Conservation (phyloP, 106 monocot species). For the Acorus calamus region DNA sequence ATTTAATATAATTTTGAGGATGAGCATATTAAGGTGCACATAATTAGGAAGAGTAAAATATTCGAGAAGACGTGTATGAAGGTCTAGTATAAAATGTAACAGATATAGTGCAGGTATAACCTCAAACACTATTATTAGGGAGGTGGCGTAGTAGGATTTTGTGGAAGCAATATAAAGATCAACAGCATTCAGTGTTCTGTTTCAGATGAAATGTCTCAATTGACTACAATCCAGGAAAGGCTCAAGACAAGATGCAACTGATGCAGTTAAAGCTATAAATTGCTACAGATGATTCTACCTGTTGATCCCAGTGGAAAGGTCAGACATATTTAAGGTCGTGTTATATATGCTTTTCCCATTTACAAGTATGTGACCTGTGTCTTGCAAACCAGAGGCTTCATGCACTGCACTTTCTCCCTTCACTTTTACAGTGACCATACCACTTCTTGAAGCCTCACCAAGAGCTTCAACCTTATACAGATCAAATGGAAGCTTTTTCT, state of each 20-base stretch:
- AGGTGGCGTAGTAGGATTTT: too few species aligned
- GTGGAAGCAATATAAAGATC: too few species aligned
- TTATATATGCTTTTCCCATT: constrained; percentile 90
- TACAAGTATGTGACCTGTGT: constrained; percentile 83
- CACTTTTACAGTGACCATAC: constrained; percentile 84
- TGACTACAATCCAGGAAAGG: too few species aligned
- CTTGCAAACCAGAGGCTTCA: constrained; percentile 89
- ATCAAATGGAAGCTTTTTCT: constrained; percentile 65
- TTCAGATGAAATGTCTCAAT: too few species aligned
- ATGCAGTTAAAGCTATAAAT: background rate
- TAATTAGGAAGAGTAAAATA: too few species aligned
- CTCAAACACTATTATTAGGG: too few species aligned
- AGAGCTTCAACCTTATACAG: constrained; percentile 50
- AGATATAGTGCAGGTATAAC: too few species aligned
- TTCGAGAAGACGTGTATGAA: too few species aligned
- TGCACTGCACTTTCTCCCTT: constrained; percentile 94
- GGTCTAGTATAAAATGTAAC: too few species aligned
- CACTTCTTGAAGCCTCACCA: constrained; percentile 31
- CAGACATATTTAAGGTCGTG: constrained; percentile 97
- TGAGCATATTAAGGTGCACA: too few species aligned
- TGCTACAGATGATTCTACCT: constrained; percentile 34
- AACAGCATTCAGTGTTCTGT: too few species aligned
- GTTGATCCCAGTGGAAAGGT: constrained; percentile 85
- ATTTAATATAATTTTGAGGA: too few species aligned
- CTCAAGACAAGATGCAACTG: background rate